These are phyloP conservation scores for Neopestalotiopsis clavispora DNA, from an alignment of 2,329 filamentous ascomycete species.

Conservation along the genomic window DNA sequence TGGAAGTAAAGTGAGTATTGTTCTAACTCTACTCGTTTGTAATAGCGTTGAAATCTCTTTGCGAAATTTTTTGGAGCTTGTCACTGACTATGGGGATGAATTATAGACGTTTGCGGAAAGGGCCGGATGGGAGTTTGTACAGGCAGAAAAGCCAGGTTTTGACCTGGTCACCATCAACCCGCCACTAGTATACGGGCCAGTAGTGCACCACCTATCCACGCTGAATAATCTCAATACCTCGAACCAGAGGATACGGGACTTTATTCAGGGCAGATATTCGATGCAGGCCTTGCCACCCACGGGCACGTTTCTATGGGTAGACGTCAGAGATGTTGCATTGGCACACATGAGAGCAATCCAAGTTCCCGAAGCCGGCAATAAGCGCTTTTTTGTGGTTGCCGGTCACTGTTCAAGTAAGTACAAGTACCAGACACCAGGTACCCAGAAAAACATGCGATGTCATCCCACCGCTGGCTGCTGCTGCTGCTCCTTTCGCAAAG, in stretches of 20 bases:
- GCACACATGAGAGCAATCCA: slow-evolving; percentile 32
- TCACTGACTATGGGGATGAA: background rate
- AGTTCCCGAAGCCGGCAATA: slow-evolving; percentile 24
- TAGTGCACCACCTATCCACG: slow-evolving; percentile 20
- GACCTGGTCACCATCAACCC: slow-evolving; percentile 31
- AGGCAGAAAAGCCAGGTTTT: slow-evolving; percentile 30
- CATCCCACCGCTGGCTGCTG: background rate
- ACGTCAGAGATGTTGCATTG: slow-evolving; percentile 35
- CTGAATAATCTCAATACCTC: slow-evolving; percentile 30
- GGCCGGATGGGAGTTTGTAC: slow-evolving; percentile 34
- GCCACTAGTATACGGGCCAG: slow-evolving; percentile 33
- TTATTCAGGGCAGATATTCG: slow-evolving; percentile 33
- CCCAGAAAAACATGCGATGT: background rate
- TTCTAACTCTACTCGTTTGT: background rate
- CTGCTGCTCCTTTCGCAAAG: too few species aligned
- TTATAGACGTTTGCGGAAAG: slow-evolving; percentile 31
- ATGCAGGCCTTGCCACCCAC: slow-evolving; percentile 26
- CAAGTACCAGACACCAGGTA: background rate
- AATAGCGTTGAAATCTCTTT: background rate
- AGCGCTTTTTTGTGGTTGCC: slow-evolving; percentile 33
- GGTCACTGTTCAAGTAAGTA: slow-evolving; percentile 23
- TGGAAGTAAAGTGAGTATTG: slow-evolving; percentile 7
- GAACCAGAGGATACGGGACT: slow-evolving; percentile 30
- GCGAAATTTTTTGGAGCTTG: background rate
- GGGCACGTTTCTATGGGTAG: slow-evolving; percentile 26